Base-by-base conservation (phyloP, 225 moss, liverwort and hornwort species). In the Neckera pumila region DNA sequence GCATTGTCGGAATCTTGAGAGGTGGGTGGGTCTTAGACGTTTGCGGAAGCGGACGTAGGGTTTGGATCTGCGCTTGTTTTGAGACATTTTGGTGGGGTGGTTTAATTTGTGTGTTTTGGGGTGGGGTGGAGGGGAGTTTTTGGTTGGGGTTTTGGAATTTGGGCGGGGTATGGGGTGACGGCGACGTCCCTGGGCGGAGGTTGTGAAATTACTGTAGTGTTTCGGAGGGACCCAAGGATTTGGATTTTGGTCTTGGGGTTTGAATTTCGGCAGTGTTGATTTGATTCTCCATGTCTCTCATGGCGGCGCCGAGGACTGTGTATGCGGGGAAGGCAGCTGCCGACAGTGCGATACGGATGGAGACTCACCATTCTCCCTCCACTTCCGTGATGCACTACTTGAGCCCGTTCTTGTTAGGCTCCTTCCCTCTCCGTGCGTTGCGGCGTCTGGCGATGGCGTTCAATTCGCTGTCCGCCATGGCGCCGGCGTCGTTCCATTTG, bases 361-460 rank as follows among this genome's bases (percentile, higher is more conserved):
- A 93, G 84, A 89, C n/a, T 63, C 86, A 78, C 3, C 84, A 88
- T 47, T 77, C 88, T 23, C 81, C 82, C 28, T 64, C 89, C 8
- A 65, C 77, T 12, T 93, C 93, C 19, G 84, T 93, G 64, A 80
- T 93, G 81, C 92, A 92, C 70, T 93, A 86, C 40, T 93, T 93
- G 69, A 90, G 64, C 60, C 93, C 92, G 31, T 93, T 92, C 59
- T 54, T 89, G 45, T 73, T 93, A 88, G 90, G 92, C 53, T 90
- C 92, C 4, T 93, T 92, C 75, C 93, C 93, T 43, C 67, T 92
- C 18, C 90, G 93, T 74, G 92, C 93, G 74, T 60, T 93, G 76
- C 91, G 93, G 36, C 91, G 91, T 38, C 87, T 93, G 79, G 93
- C 93, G 66, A 91, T 88, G 92, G 93, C 93, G 23, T 92, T 93